Evolutionary conservation across 805 yeast genomes (phyloP).

Genomic region (Starmerella sp.): DNA sequence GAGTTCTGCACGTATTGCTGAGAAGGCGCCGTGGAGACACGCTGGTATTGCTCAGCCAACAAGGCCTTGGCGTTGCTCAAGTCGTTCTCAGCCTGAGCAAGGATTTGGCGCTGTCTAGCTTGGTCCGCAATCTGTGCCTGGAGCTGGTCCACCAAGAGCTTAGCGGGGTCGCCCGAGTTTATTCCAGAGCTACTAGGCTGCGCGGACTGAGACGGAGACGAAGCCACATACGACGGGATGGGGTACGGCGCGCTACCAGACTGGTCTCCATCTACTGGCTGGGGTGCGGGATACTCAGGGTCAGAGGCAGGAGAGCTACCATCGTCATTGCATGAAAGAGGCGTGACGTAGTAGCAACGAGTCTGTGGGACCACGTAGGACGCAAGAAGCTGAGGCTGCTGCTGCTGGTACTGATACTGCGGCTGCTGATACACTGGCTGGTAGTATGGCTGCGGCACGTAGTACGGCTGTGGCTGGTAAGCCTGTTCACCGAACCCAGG

Average conservation of each 20-base stretch:
- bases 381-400: conserved; percentile 5
- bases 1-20: neutral
- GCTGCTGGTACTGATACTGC: neutral
- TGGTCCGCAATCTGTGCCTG: neutral
- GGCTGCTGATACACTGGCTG: conserved; percentile 8
- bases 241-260: neutral
- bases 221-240: neutral
- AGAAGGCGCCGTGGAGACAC: too few species aligned
- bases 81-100: neutral
- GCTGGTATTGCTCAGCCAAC: neutral
- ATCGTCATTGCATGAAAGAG: neutral
- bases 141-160: neutral
- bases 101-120: neutral
- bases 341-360: neutral
- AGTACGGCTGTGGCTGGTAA: neutral
- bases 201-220: neutral
- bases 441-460: conserved; percentile 1
- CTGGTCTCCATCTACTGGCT: neutral
- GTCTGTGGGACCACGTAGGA: neutral
- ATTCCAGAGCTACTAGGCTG: neutral
- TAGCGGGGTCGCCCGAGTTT: neutral
- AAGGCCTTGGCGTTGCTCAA: neutral
- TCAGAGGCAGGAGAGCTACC: neutral
- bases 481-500: neutral
- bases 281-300: neutral